phyloP scores from a whole-genome alignment of 73 alveolate species.

The Blepharisma stoltei region DNA sequence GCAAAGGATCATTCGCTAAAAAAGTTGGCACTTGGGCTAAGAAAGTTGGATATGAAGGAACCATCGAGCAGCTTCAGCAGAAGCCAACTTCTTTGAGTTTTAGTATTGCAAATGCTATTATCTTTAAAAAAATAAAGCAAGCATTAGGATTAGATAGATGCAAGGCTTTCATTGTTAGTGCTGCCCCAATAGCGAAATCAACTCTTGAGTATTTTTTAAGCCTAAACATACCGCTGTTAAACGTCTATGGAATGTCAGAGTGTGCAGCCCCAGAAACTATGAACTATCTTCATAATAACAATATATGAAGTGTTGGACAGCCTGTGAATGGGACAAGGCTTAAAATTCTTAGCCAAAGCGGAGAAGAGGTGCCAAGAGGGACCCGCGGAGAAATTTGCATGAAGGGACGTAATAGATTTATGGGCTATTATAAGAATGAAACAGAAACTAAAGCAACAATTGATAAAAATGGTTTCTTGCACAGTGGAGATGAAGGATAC shows the following conservation, averaged over 20 bases:
- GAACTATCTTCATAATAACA: background rate
- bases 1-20: slow-evolving; percentile 16
- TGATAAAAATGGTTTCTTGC: slow-evolving; percentile 88
- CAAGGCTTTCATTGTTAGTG: slow-evolving; percentile 38
- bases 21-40: slow-evolving; percentile 32
- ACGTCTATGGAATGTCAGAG: slow-evolving; percentile 67
- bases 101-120: background rate
- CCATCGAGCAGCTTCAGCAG: background rate
- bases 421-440: slow-evolving; percentile 91
- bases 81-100: background rate
- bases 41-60: slow-evolving; percentile 21
- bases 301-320: slow-evolving; percentile 40
- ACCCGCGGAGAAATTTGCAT: slow-evolving; percentile 95
- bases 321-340: slow-evolving; percentile 51
- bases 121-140: slow-evolving; percentile 36
- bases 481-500: slow-evolving; percentile 95
- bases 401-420: slow-evolving; percentile 86
- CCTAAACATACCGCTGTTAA: slow-evolving; percentile 43
- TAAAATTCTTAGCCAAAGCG: slow-evolving; percentile 45
- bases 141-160: slow-evolving; percentile 45
- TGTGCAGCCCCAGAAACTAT: slow-evolving; percentile 32
- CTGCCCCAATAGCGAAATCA: slow-evolving; percentile 58
- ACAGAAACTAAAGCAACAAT: slow-evolving; percentile 78
- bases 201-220: slow-evolving; percentile 50
- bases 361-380: slow-evolving; percentile 29